A percentile compares a stretch with the other conserved stretches of the same genome.
These are phyloP conservation scores for Codiaeum variegatum DNA, from an alignment of 441 rosid genomes.

Conservation along the genomic window DNA sequence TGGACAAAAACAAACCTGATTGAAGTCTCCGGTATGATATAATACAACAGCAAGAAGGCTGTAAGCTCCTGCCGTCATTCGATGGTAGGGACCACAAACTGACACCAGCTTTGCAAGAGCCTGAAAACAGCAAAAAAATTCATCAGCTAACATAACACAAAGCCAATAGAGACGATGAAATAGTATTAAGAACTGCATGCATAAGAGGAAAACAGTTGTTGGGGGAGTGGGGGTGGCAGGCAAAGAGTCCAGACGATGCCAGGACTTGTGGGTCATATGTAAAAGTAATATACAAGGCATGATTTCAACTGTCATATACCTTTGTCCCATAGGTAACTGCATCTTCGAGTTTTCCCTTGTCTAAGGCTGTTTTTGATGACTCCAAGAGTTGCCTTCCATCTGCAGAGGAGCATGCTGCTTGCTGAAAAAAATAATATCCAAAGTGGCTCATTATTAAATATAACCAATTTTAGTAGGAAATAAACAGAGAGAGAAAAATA, in stretches of 20 bases:
- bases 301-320: conserved; percentile 46
- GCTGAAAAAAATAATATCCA: conserved; percentile 46
- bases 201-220: conserved; percentile 8
- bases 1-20: conserved; percentile 56
- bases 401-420: conserved; percentile 82
- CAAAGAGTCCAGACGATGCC: conserved; percentile 1
- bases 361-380: conserved; percentile 88
- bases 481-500: conserved; percentile 22
- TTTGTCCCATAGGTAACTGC: conserved; percentile 83
- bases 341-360: conserved; percentile 88
- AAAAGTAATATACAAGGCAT: conserved; percentile 28
- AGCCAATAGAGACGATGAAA: conserved; percentile 12
- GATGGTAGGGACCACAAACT: conserved; percentile 92
- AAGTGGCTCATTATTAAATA: conserved; percentile 10
- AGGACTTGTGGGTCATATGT: not conserved
- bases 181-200: conserved; percentile 10
- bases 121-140: conserved; percentile 35
- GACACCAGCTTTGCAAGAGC: conserved; percentile 81
- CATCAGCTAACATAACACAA: conserved; percentile 16
- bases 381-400: conserved; percentile 84
- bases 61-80: conserved; percentile 85
- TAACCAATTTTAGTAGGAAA: conserved; percentile 11
- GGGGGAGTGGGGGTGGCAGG: no score
- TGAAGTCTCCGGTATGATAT: conserved; percentile 89
- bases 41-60: conserved; percentile 94